Evolutionary conservation across 1,139 yeast genomes (phyloP).

Genomic region (Debaryomyces singareniensis): DNA sequence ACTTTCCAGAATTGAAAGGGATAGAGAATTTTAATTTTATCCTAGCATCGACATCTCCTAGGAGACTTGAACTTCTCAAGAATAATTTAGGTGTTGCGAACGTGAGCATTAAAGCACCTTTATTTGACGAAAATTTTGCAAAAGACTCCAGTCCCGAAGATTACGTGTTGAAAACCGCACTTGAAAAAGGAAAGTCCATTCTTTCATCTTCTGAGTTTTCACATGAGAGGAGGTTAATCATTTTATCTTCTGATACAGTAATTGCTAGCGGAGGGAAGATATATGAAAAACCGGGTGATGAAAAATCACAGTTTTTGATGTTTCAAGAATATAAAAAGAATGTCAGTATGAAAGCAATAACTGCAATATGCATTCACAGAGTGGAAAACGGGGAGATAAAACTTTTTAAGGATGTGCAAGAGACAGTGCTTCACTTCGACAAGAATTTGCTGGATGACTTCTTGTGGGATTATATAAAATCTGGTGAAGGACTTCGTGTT

Average conservation of each 20-base stretch:
- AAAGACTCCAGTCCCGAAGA: constrained; percentile 47
- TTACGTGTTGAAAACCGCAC: constrained; percentile 70
- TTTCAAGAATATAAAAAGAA: constrained; percentile 34
- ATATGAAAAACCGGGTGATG: constrained; percentile 69
- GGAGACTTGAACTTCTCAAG: constrained; percentile 62
- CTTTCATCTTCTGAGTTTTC: constrained; percentile 23
- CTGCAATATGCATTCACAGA: constrained; percentile 53
- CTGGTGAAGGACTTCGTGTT: constrained; percentile 71
- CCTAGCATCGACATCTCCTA: constrained; percentile 80
- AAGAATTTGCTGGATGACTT: constrained; percentile 42
- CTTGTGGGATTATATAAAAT: constrained; percentile 53
- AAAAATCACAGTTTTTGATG: constrained; percentile 40
- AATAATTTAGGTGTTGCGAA: constrained; percentile 54
- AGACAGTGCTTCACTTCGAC: constrained; percentile 24
- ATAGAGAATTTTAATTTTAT: constrained; percentile 34
- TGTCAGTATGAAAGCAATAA: constrained; percentile 51
- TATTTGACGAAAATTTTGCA: constrained; percentile 68
- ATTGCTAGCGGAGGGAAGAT: constrained; percentile 56
- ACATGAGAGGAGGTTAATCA: constrained; percentile 18
- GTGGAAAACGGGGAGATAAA: constrained; percentile 9
- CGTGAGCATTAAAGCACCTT: constrained; percentile 44
- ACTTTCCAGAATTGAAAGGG: constrained; percentile 19
- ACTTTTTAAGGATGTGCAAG: constrained; percentile 10
- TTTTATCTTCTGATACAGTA: constrained; percentile 82
- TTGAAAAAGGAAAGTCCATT: constrained; percentile 52